These are phyloP conservation scores for Lycium ferocissimum DNA, from an alignment of 257 asterid species.

Conservation along the genomic window DNA sequence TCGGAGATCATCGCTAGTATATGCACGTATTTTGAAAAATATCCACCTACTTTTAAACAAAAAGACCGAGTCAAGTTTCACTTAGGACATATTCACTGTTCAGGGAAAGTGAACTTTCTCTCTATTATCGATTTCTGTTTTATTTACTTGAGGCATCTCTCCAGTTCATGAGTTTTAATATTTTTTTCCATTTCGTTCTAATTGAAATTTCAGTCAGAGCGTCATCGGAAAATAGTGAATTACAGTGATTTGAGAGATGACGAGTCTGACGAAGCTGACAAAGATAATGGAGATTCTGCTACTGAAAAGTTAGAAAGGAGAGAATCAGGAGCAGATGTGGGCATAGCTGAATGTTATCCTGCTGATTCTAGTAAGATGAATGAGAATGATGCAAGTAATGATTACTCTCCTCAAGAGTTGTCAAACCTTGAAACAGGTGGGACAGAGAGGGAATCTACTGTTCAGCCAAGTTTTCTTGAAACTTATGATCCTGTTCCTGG, in stretches of 20 bases:
- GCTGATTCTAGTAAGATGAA: conserved; percentile 34
- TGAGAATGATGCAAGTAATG: conserved; percentile 28
- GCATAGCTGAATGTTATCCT: conserved; percentile 27
- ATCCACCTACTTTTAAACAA: background rate
- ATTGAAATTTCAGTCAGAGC: conserved; percentile 63
- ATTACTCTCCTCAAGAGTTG: background rate
- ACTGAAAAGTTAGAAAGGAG: conserved; percentile 33
- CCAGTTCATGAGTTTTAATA: background rate
- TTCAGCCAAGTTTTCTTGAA: conserved; percentile 28
- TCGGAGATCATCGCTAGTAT: background rate
- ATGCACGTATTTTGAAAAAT: background rate
- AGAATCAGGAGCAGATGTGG: conserved; percentile 40
- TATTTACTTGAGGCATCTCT: background rate
- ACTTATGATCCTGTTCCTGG: conserved; percentile 39
- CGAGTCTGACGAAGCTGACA: conserved; percentile 30
- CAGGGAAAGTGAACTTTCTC: background rate
- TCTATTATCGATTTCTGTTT: background rate
- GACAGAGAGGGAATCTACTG: conserved; percentile 33
- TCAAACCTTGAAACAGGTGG: conserved; percentile 36
- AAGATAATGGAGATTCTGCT: conserved; percentile 38
- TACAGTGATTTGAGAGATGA: conserved; percentile 55
- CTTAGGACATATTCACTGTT: background rate
- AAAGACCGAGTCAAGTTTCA: background rate
- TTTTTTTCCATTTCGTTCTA: background rate
- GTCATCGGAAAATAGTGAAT: conserved; percentile 63